phyloP scores from a whole-genome alignment of 2,329 filamentous ascomycete species.

The Fusarium sambucinum region DNA sequence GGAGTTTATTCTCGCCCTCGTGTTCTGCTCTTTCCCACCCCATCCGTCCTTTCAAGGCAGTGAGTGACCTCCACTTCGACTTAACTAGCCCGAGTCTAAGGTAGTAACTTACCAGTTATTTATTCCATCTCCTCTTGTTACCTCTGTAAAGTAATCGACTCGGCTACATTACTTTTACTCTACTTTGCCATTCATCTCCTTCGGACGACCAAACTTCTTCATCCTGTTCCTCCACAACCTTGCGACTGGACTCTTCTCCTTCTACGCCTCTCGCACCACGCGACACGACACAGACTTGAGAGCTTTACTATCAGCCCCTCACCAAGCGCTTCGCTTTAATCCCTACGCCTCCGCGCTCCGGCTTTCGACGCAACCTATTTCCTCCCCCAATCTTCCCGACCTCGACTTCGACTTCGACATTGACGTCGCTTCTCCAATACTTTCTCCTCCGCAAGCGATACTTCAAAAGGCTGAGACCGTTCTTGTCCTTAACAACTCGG shows the following conservation, averaged over 20 bases:
- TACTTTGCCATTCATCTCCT: constrained; percentile 1
- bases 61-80: constrained; percentile 27
- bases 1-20: constrained; percentile 14
- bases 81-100: neutral
- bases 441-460: constrained; percentile 22
- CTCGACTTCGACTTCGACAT: constrained; percentile 13
- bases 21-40: constrained; percentile 14
- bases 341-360: constrained; percentile 31
- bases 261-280: constrained; percentile 21
- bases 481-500: constrained; percentile 1
- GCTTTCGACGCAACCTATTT: constrained; percentile 32
- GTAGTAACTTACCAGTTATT: constrained; percentile 18
- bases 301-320: constrained; percentile 40
- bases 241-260: constrained; percentile 20
- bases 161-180: constrained; percentile 1
- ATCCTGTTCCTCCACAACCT: constrained; percentile 13
- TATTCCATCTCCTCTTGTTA: constrained; percentile 27
- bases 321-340: constrained; percentile 32
- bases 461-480: neutral
- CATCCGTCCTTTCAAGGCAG: constrained; percentile 6
- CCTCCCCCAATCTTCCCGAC: constrained; percentile 12
- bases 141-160: constrained; percentile 10
- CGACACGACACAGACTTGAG: constrained; percentile 40
- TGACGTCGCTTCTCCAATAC: constrained; percentile 9
- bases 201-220: constrained; percentile 6